Evolutionary conservation across 1,284 basidiomycete genomes (phyloP).

Genomic region (Boletus chippewaensis): DNA sequence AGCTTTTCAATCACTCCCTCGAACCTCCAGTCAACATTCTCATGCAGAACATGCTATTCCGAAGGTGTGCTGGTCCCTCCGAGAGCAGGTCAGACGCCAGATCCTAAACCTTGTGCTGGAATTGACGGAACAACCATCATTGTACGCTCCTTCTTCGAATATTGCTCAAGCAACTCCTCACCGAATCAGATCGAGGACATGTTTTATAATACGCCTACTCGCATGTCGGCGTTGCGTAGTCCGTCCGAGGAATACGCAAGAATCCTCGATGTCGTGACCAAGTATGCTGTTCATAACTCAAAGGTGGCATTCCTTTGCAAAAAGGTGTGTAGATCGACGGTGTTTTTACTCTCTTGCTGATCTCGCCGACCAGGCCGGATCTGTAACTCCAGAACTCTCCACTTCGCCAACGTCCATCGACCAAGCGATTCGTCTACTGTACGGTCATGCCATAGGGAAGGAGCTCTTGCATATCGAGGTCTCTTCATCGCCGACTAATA

Average conservation of each 20-base stretch:
- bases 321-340: constrained; percentile 50
- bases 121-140: constrained; percentile 91
- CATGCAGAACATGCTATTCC: constrained; percentile 65
- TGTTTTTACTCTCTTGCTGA: background rate
- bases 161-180: background rate
- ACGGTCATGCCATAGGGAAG: constrained; percentile 76
- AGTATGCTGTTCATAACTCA: constrained; percentile 92
- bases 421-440: constrained; percentile 76
- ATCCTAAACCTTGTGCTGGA: constrained; percentile 87
- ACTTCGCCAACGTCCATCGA: constrained; percentile 67
- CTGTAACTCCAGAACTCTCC: constrained; percentile 72
- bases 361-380: constrained; percentile 51
- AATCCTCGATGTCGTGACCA: constrained; percentile 90
- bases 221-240: constrained; percentile 80
- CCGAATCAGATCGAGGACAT: constrained; percentile 78
- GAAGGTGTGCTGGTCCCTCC: constrained; percentile 68
- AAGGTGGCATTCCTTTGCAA: constrained; percentile 86
- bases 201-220: constrained; percentile 91
- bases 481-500: constrained; percentile 29
- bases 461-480: constrained; percentile 64
- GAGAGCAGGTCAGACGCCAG: constrained; percentile 60
- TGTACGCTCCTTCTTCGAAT: constrained; percentile 38
- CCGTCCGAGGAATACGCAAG: constrained; percentile 89
- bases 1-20: constrained; percentile 19
- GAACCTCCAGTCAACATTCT: background rate